Evolutionary conservation across 2,329 filamentous ascomycete species (phyloP).

Genomic region (Penicillium sp.): DNA sequence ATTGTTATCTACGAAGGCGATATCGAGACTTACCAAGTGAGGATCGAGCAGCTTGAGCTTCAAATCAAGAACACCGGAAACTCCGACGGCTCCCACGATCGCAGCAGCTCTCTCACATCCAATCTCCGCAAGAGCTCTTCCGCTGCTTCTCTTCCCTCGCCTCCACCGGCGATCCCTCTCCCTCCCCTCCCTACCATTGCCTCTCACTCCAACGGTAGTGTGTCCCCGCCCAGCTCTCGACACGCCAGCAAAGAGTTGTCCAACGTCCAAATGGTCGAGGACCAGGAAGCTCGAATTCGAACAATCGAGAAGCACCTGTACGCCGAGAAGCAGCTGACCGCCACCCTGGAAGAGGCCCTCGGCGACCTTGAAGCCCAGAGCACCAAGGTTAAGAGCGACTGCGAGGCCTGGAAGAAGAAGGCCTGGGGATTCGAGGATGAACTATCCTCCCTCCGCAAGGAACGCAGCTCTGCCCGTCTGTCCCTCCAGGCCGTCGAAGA

Average conservation of each 20-base stretch:
- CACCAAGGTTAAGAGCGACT: conserved; percentile 87
- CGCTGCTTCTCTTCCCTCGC: conserved; percentile 81
- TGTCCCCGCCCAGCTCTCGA: conserved; percentile 62
- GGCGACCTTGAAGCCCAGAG: conserved; percentile 90
- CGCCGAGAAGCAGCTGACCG: conserved; percentile 93
- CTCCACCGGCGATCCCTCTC: conserved; percentile 92
- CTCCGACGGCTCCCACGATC: conserved; percentile 48
- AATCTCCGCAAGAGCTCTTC: conserved; percentile 83
- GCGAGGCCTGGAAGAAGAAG: conserved; percentile 87
- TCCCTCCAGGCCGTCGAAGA: conserved; percentile 90
- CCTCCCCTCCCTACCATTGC: conserved; percentile 75
- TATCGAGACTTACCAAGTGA: conserved; percentile 56
- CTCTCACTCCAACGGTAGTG: conserved; percentile 51
- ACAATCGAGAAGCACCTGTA: conserved; percentile 96
- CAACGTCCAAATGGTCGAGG: conserved; percentile 81
- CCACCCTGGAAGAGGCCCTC: conserved; percentile 91
- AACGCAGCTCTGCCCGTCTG: conserved; percentile 59
- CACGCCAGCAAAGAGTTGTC: conserved; percentile 80
- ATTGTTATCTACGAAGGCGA: conserved; percentile 65
- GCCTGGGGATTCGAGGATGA: conserved; percentile 71
- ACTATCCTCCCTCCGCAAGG: conserved; percentile 54
- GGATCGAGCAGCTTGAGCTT: conserved; percentile 68
- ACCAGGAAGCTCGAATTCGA: conserved; percentile 90
- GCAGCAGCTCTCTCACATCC: conserved; percentile 61
- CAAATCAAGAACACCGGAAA: conserved; percentile 44